Conservation (phyloP, 352 stramenopile species). For the Phytophthora chlamydospora region DNA sequence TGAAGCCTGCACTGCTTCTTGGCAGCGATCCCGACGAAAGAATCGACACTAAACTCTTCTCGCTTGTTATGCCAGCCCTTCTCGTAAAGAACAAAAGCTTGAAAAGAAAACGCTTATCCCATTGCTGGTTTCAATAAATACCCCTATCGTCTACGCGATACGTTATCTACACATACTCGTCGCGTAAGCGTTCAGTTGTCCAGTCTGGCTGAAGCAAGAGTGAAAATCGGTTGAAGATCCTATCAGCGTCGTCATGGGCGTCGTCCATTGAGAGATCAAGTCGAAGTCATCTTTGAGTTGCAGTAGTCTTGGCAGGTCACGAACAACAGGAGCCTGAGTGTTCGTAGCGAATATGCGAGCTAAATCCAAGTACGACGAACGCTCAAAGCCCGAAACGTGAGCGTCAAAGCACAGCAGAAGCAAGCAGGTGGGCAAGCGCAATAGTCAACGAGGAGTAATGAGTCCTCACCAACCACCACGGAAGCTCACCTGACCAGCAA, state of each 20-base stretch:
- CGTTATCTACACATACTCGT: constrained; percentile 38
- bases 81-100: neutral
- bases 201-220: too few species aligned
- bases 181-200: constrained; percentile 9
- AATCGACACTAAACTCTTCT: neutral
- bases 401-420: constrained; percentile 22
- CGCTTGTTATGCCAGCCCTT: neutral
- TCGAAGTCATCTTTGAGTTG: too few species aligned
- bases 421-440: constrained; percentile 7
- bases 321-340: neutral
- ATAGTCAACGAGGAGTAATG: constrained; percentile 36
- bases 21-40: too few species aligned
- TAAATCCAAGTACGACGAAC: constrained; percentile 4
- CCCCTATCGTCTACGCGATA: constrained; percentile 21
- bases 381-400: constrained; percentile 3
- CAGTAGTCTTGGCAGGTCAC: constrained; percentile 1
- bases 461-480: constrained; percentile 25
- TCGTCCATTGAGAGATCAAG: too few species aligned
- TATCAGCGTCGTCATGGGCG: constrained; percentile 4
- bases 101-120: constrained; percentile 19
- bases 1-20: too few species aligned
- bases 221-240: constrained; percentile 6
- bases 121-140: constrained; percentile 46
- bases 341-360: neutral
- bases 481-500: constrained; percentile 9